Conservation (phyloP, 2,329 filamentous ascomycete genomes). For the Phyllosticta citriasiana region DNA sequence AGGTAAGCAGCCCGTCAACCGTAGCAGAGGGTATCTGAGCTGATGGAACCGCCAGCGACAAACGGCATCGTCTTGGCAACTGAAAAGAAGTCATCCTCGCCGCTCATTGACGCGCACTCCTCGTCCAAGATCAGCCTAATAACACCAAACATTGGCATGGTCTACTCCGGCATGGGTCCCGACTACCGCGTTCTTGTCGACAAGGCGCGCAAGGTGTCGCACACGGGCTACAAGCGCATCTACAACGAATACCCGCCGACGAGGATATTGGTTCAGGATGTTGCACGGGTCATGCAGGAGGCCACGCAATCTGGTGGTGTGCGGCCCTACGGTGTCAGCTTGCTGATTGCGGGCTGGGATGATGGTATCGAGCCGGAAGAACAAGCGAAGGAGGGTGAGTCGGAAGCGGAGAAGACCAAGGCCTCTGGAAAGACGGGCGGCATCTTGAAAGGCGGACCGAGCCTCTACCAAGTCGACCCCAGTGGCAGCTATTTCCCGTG, state of each 20-base stretch:
- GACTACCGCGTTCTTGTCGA: slow-evolving; percentile 97
- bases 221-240: slow-evolving; percentile 98
- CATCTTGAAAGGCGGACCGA: slow-evolving; percentile 89
- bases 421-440: slow-evolving; percentile 82
- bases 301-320: slow-evolving; percentile 97
- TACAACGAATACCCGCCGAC: slow-evolving; percentile 99
- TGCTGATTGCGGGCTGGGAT: slow-evolving; percentile 95
- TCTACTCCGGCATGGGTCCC: slow-evolving; percentile 97
- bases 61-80: slow-evolving; percentile 98
- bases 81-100: slow-evolving; percentile 98
- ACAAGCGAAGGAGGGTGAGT: slow-evolving; percentile 47
- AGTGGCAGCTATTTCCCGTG: slow-evolving; percentile 98
- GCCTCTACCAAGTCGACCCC: slow-evolving; percentile 98
- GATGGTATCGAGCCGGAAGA: slow-evolving; percentile 87
- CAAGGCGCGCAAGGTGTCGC: slow-evolving; percentile 94
- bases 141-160: slow-evolving; percentile 98
- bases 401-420: slow-evolving; percentile 57
- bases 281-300: slow-evolving; percentile 96
- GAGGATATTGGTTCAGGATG: slow-evolving; percentile 96
- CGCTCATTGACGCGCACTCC: slow-evolving; percentile 88
- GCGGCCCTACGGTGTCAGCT: slow-evolving; percentile 87
- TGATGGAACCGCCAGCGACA: slow-evolving; percentile 53
- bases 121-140: slow-evolving; percentile 96
- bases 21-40: background rate
- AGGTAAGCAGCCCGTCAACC: slow-evolving; percentile 46